Base-by-base conservation (phyloP, 345 rosid genomes). In the Pistacia integerrima region DNA sequence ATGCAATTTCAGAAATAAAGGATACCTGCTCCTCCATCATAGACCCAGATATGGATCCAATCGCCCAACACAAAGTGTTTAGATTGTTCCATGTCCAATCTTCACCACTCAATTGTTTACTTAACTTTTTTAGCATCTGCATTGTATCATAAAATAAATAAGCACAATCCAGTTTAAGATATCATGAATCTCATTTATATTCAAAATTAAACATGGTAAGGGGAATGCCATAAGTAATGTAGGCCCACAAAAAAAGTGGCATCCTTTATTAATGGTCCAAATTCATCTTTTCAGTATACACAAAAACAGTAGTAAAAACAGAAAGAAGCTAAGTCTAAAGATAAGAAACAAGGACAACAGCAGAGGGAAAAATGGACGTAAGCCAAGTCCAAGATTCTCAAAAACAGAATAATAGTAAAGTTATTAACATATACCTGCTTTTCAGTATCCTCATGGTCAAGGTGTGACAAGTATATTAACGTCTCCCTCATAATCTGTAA, bases 81-180 rank as follows among this genome's bases (percentile, higher is more conserved):
- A 97, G 69, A 72, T 92, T 97, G 85, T 97, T 97, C 99, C 98
- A 94, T 28, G 92, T 92, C 97, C 98, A 97, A 79, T 97, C 99
- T 86, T 97, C 98, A 75, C 98, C 97, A 76, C 88, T 91, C 83
- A 92, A 78, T 84, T 94, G 99, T 85, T 97, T 97, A 69, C 90
- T 92, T 71, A 97, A 88, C 82, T 97, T 97, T 90, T 87, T 91
- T 79, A 97, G 78, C 99, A 97, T 97, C 99, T 97, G 79, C 64
- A n/a, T 67, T 5, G 66, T 48, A 77, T 25, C 55, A 73, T 48
- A 56, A 38, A 64, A 41, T 58, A 48, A 74, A 51, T 56, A 72
- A 76, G 64, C 11, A 77, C 78, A 33, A 71, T 33, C 36, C 56
- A 18, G 11, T 9, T 25, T 36, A 41, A 22, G 76, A 73, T 54